These are phyloP conservation scores for Castanea mollissima DNA, from an alignment of 306 rosid species.

Conservation along the genomic window DNA sequence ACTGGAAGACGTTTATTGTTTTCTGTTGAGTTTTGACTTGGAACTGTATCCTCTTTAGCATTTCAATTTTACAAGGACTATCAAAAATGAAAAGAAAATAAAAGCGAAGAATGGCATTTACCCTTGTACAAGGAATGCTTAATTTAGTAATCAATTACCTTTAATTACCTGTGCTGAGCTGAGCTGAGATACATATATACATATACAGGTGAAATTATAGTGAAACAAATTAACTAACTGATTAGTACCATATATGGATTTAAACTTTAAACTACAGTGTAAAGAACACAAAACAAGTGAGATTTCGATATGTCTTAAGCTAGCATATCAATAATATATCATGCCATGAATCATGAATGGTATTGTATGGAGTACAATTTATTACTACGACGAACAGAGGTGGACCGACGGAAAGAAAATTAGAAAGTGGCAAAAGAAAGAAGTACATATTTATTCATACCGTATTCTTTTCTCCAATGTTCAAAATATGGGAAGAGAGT, in stretches of 20 bases:
- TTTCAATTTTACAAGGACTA: not conserved
- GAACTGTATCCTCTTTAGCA: no score
- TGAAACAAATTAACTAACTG: not conserved
- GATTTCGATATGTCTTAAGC: not conserved
- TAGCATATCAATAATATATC: not conserved
- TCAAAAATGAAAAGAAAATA: not conserved
- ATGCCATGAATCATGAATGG: not conserved
- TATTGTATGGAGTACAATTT: no score
- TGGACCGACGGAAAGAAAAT: not conserved
- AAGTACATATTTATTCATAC: slow-evolving; percentile 23
- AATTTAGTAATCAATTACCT: no score
- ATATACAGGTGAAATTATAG: not conserved
- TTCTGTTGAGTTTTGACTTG: no score
- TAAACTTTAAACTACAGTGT: no score
- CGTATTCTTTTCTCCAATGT: slow-evolving; percentile 84
- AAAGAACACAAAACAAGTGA: not conserved
- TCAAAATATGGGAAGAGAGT: slow-evolving; percentile 82
- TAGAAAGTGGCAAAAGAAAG: not conserved
- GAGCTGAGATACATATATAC: not conserved
- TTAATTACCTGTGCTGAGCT: no score
- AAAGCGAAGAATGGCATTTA: no score
- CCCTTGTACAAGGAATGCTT: no score
- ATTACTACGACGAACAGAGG: not conserved
- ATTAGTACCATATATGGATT: no score
- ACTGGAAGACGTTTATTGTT: no score